Percentiles rank a stretch among this genome's conserved stretches.
These are phyloP conservation scores for Guyanaporus albipodus DNA, from an alignment of 768 basidiomycete genomes.

Conservation along the genomic window DNA sequence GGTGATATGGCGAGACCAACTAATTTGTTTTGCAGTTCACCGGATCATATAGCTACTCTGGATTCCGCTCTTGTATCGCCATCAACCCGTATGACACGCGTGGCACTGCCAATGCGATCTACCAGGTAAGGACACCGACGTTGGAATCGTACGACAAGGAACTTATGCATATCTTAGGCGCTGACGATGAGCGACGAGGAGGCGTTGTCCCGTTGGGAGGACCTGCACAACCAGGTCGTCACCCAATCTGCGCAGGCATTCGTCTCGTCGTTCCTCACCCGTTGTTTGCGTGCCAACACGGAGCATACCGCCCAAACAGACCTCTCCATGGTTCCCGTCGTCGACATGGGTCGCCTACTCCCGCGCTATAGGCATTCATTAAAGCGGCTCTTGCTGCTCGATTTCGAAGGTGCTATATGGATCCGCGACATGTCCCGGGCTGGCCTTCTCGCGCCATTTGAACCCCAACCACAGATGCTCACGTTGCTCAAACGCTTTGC, in stretches of 20 bases:
- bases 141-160: neutral
- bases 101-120: slow-evolving; percentile 79
- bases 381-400: slow-evolving; percentile 65
- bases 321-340: slow-evolving; percentile 33
- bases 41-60: slow-evolving; percentile 80
- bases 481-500: slow-evolving; percentile 53
- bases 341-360: slow-evolving; percentile 50
- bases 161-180: slow-evolving; percentile 39
- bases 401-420: slow-evolving; percentile 83
- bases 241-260: slow-evolving; percentile 87
- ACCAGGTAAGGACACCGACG: slow-evolving; percentile 34
- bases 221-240: slow-evolving; percentile 80
- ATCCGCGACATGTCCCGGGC: slow-evolving; percentile 48
- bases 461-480: slow-evolving; percentile 38
- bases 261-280: slow-evolving; percentile 72
- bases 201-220: slow-evolving; percentile 74
- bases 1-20: neutral
- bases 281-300: slow-evolving; percentile 66
- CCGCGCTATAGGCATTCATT: slow-evolving; percentile 64
- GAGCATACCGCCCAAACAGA: slow-evolving; percentile 48
- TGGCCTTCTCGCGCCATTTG: slow-evolving; percentile 40
- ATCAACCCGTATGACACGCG: slow-evolving; percentile 85
- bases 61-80: slow-evolving; percentile 82
- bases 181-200: slow-evolving; percentile 77
- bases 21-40: slow-evolving; percentile 53